Conservation (phyloP, 2,329 filamentous ascomycete species). For the Diplodia intermedia region DNA sequence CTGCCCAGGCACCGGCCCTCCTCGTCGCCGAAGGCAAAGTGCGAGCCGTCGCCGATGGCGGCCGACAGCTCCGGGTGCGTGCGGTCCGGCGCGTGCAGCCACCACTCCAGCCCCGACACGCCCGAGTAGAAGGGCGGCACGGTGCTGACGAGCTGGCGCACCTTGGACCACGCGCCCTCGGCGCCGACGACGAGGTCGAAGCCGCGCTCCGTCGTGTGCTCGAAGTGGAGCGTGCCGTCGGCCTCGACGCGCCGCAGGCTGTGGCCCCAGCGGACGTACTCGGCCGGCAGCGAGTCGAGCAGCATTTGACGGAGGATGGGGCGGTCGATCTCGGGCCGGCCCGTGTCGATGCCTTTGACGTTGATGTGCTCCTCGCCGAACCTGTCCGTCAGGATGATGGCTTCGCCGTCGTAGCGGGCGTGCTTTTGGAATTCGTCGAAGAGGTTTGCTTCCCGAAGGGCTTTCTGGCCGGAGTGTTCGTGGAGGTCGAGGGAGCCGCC, state of each 20-base stretch:
- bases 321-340: slow-evolving; percentile 63
- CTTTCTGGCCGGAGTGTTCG: slow-evolving; percentile 57
- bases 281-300: slow-evolving; percentile 54
- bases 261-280: slow-evolving; percentile 55
- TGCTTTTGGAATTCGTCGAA: slow-evolving; percentile 59
- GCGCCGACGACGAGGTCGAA: slow-evolving; percentile 58
- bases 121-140: slow-evolving; percentile 56
- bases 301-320: slow-evolving; percentile 54
- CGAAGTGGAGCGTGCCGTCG: slow-evolving; percentile 26
- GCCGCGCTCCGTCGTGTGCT: slow-evolving; percentile 38
- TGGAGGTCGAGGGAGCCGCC: slow-evolving; percentile 65
- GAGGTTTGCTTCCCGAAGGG: slow-evolving; percentile 59
- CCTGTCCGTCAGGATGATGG: slow-evolving; percentile 55
- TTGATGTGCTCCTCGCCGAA: slow-evolving; percentile 41
- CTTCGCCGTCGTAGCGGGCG: slow-evolving; percentile 62
- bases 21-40: slow-evolving; percentile 31
- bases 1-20: slow-evolving; percentile 50
- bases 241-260: slow-evolving; percentile 14
- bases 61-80: slow-evolving; percentile 54
- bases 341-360: slow-evolving; percentile 37
- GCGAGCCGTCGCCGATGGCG: slow-evolving; percentile 49
- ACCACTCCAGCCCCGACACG: slow-evolving; percentile 54
- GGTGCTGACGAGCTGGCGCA: slow-evolving; percentile 41
- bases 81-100: slow-evolving; percentile 51
- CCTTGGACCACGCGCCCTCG: slow-evolving; percentile 57